Conservation (phyloP, 768 basidiomycete genomes). For the Russula sp. region DNA sequence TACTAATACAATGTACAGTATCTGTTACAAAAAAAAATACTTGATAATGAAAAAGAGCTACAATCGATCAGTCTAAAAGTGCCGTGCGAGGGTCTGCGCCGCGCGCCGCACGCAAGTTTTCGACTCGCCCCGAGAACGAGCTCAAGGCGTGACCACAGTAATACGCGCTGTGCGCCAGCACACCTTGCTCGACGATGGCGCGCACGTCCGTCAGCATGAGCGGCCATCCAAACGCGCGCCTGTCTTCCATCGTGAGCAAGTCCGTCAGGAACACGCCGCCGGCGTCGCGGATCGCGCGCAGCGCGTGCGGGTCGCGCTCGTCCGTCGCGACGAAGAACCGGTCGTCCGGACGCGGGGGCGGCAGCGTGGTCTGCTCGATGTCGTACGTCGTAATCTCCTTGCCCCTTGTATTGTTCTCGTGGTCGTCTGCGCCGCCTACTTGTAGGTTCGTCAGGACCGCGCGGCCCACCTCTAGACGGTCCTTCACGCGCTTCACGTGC, state of each 20-base stretch:
- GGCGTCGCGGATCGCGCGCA: slow-evolving; percentile 29
- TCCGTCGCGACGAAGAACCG: slow-evolving; percentile 34
- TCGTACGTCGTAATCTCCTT: slow-evolving; percentile 1
- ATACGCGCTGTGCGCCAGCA: slow-evolving; percentile 30
- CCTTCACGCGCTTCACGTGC: slow-evolving; percentile 31
- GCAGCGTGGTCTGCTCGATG: slow-evolving; percentile 2
- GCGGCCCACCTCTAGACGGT: slow-evolving; percentile 13
- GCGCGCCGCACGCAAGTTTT: slow-evolving; percentile 32
- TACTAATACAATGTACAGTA: neutral
- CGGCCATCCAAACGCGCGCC: slow-evolving; percentile 34
- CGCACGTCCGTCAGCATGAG: slow-evolving; percentile 38
- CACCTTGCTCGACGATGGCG: slow-evolving; percentile 36
- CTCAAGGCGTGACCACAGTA: slow-evolving; percentile 34
- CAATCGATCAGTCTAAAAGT: slow-evolving; percentile 32
- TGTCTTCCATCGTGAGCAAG: slow-evolving; percentile 36
- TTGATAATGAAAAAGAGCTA: too few relatives aligned
- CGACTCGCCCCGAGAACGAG: slow-evolving; percentile 33
- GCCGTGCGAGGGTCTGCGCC: slow-evolving; percentile 31
- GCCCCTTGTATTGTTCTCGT: too few relatives aligned
- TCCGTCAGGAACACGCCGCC: slow-evolving; percentile 37
- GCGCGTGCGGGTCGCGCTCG: slow-evolving; percentile 32
- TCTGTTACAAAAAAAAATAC: neutral
- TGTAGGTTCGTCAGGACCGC: too few relatives aligned
- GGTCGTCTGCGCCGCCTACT: too few relatives aligned
- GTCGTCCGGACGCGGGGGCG: slow-evolving; percentile 7